Evolutionary conservation across 2,329 filamentous ascomycete species (phyloP), one percentile per base, ranked within the genome.

Genomic region (Bertia moriformis): DNA sequence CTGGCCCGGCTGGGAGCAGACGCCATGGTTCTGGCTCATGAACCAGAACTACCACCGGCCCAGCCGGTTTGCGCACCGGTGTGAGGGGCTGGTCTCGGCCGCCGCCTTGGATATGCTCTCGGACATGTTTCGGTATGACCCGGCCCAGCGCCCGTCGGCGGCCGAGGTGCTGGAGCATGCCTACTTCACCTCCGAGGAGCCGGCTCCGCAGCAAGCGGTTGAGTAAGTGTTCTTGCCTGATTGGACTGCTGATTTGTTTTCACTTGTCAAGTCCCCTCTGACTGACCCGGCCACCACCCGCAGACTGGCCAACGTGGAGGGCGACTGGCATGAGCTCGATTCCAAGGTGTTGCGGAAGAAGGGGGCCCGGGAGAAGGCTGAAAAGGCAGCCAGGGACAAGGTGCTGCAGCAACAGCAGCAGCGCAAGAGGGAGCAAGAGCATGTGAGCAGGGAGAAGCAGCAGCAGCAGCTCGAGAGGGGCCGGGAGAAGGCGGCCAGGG

Each of bases 321-420:
- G 91, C 17, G 91, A 98, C 50, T 98, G 91, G 91, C 91, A 98
- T 54, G 91, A 98, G 55, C 94, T 96, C 51, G 91, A 98, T 62
- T 93, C 86, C 41, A 98, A 98, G 62, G 88, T 87, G 14, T 67
- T 94, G 18, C 72, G 91, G 20, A 91, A 91, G 48, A 88, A 95
- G 57, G 89, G 87, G 49, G 85, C 91, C 56, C 73, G 74, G 40
- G 60, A 62, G 41, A 73, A 79, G 43, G n/a, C n/a, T n/a, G n/a
- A n/a, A n/a, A 67, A 69, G 44, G 73, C n/a, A n/a, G n/a, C n/a
- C n/a, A n/a, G n/a, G n/a, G n/a, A n/a, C n/a, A n/a, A n/a, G n/a
- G n/a, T n/a, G n/a, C n/a, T n/a, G n/a, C n/a, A n/a, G n/a, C n/a
- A n/a, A n/a, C n/a, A n/a, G n/a, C n/a, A n/a, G n/a, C n/a, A n/a